Percentiles rank a stretch among this genome's conserved stretches.
phyloP scores from a whole-genome alignment of 306 rosid genomes.

The Trifolium dubium region DNA sequence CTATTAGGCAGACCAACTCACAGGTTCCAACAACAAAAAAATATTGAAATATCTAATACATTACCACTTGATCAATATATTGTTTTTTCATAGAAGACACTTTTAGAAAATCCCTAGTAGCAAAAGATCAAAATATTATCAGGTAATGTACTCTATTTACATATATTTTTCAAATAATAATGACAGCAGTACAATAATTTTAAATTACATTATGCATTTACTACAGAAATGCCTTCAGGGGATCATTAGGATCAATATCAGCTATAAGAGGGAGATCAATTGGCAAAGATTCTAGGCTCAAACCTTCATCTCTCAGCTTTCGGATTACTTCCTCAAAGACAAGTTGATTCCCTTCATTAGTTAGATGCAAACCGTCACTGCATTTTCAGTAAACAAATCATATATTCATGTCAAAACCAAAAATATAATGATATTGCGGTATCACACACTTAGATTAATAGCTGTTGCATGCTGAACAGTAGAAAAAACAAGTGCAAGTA shows the following conservation, averaged over 20 bases:
- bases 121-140: slow-evolving; percentile 16
- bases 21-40: too few species aligned
- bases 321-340: slow-evolving; percentile 70
- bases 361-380: slow-evolving; percentile 90
- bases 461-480: background rate
- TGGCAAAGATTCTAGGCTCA: slow-evolving; percentile 55
- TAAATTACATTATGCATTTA: slow-evolving; percentile 18
- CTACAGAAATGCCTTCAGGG: slow-evolving; percentile 61
- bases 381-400: slow-evolving; percentile 36
- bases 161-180: background rate
- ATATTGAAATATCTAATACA: slow-evolving; percentile 4
- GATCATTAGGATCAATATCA: slow-evolving; percentile 69
- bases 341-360: slow-evolving; percentile 59
- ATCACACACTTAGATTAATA: background rate
- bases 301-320: slow-evolving; percentile 63
- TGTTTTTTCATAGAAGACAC: slow-evolving; percentile 11
- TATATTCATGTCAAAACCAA: background rate
- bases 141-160: background rate
- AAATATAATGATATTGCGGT: too few species aligned
- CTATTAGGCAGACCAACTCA: too few species aligned
- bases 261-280: slow-evolving; percentile 68
- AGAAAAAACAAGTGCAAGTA: background rate
- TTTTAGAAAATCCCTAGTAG: background rate
- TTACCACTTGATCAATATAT: background rate
- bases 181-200: background rate